Evolutionary conservation across 75 land plant species (phyloP).

Genomic region (Isoetes taiwanensis): DNA sequence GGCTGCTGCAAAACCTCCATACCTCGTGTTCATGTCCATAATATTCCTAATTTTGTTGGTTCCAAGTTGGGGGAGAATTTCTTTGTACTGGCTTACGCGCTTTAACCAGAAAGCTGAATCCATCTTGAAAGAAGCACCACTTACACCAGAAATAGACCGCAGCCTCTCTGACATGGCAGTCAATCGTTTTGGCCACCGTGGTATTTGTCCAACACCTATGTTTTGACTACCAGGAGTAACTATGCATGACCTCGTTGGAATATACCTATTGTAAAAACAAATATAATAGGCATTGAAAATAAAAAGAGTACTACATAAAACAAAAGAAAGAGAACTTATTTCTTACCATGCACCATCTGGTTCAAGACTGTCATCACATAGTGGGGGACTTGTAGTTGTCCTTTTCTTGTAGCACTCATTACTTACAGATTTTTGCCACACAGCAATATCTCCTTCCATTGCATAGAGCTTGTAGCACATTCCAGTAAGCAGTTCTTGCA

Average conservation of each 20-base stretch:
- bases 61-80: conserved; percentile 42
- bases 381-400: conserved; percentile 36
- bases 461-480: conserved; percentile 67
- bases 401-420: conserved; percentile 14
- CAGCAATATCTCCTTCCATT: conserved; percentile 71
- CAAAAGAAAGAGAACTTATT: neutral
- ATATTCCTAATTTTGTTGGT: conserved; percentile 61
- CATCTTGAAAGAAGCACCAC: conserved; percentile 37
- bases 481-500: conserved; percentile 37
- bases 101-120: conserved; percentile 52
- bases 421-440: conserved; percentile 73
- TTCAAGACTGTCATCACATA: conserved; percentile 76
- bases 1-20: conserved; percentile 88
- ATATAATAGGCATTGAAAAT: too few species aligned
- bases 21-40: conserved; percentile 92
- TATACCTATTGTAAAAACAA: conserved; percentile 42
- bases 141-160: conserved; percentile 34
- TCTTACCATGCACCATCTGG: conserved; percentile 72
- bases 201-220: conserved; percentile 30
- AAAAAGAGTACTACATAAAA: too few species aligned
- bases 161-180: conserved; percentile 47
- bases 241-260: conserved; percentile 63
- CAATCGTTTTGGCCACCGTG: conserved; percentile 73
- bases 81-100: conserved; percentile 59
- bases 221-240: conserved; percentile 24